A percentile compares a stretch with the other conserved stretches of the same genome.
These are phyloP conservation scores for Rhizophagus prolifer DNA, from an alignment of 192 early-diverging fungal species.

Conservation along the genomic window DNA sequence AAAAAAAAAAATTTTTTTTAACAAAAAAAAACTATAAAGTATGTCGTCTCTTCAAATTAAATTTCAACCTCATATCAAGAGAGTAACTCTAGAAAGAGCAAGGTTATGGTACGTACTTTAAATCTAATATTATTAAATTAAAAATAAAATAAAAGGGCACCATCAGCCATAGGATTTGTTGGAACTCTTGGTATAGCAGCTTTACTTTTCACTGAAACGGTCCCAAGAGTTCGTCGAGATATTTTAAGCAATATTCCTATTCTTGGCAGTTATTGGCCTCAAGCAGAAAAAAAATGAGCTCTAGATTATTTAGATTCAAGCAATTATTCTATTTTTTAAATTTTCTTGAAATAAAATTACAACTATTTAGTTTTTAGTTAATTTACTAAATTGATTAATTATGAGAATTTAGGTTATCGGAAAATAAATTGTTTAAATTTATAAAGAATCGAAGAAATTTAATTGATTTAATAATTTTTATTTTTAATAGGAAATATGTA, in stretches of 20 bases:
- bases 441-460: no score
- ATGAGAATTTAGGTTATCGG: no score
- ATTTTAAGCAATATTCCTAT: conserved; percentile 8
- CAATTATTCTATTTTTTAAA: not conserved
- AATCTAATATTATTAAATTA: not conserved
- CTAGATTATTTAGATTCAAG: not conserved
- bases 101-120: not conserved
- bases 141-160: not conserved
- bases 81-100: conserved; percentile 2
- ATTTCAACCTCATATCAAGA: conserved; percentile 1
- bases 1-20: no score
- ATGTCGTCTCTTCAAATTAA: not conserved
- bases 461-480: no score
- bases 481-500: no score
- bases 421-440: no score
- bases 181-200: not conserved
- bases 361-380: not conserved
- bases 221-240: conserved; percentile 2
- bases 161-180: not conserved
- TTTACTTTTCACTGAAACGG: not conserved
- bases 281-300: not conserved
- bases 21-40: no score
- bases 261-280: not conserved
- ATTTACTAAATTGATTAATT: no score
- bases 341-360: not conserved